phyloP scores from a whole-genome alignment of 164 flowering plant genomes.

The Aristolochia fimbriata region DNA sequence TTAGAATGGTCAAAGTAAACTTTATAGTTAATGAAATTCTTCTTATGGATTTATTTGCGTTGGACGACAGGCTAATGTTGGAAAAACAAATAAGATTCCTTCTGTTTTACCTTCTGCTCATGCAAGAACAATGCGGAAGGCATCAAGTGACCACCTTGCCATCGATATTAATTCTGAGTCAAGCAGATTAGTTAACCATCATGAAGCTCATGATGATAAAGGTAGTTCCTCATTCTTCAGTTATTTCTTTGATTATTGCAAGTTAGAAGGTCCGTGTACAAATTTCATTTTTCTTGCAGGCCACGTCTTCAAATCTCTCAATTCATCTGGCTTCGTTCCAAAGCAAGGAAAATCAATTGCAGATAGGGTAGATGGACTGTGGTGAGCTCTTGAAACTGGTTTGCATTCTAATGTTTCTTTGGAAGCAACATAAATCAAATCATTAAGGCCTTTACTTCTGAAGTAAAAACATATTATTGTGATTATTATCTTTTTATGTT shows the following conservation, averaged over 20 bases:
- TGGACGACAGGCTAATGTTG: constrained; percentile 11
- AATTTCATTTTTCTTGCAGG: constrained; percentile 38
- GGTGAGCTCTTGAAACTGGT: constrained; percentile 30
- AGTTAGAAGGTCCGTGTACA: neutral
- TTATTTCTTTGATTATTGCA: neutral
- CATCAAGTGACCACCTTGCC: constrained; percentile 83
- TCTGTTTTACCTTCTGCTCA: constrained; percentile 63
- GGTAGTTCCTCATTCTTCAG: constrained; percentile 30
- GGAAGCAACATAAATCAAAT: neutral
- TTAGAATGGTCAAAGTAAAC: no score
- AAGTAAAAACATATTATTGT: neutral
- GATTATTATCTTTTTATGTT: neutral
- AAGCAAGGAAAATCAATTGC: constrained; percentile 76
- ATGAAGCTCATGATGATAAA: constrained; percentile 75
- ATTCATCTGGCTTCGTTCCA: constrained; percentile 79
- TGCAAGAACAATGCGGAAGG: constrained; percentile 65
- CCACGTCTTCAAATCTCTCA: constrained; percentile 83
- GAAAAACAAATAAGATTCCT: constrained; percentile 31
- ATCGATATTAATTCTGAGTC: constrained; percentile 64
- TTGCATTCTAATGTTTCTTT: neutral
- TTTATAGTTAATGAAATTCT: no score
- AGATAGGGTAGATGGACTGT: constrained; percentile 85
- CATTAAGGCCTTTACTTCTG: no score
- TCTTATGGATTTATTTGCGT: no score
- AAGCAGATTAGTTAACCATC: constrained; percentile 41